Base-by-base conservation (phyloP, 1,284 basidiomycete genomes). In the Fomitopsis schrenkii region DNA sequence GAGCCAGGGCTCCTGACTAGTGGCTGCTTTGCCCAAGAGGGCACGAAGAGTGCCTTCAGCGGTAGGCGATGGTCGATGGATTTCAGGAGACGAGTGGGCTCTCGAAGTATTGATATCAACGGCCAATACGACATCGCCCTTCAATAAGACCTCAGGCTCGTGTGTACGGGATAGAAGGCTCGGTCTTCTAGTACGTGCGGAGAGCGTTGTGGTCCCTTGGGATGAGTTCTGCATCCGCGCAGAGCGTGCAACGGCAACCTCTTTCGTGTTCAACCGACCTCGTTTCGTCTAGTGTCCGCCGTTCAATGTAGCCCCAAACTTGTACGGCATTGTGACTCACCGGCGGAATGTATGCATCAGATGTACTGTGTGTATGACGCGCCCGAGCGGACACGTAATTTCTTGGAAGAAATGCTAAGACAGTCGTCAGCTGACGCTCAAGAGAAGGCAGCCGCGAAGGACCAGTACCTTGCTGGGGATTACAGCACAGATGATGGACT, bases 391-490 rank as follows among this genome's bases (percentile, higher is more conserved):
- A 8, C 15, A 3, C 30, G 30, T 50, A 14, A 26, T 48, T 12
- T 17, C 28, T 50, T 17, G 28, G 15, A 4, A 50, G 28, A 50
- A 12, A 33, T 5, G 28, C 48, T 50, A 10, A 50, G 30, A n/a
- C 9, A 33, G 12, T 28, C 4, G 28, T 50, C 48, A 50, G 56
- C 22, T 45, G 44, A 33, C n/a, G 15, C 9, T 28, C 17, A 45
- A 38, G n/a, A n/a, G 10, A 33, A 42, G 28, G n/a, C 28, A 26
- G 14, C 44, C 35, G 14, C 45, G 2, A 15, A 17, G 5, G 26
- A 48, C 35, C 30, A 59, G 28, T 55, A 70, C 70, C 64, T 64
- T 66, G 67, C 15, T 65, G 60, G 19, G 70, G 70, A 30, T 70
- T 59, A 55, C 70, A 71, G 56, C 70, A 71, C 41, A 70, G 46